These are phyloP conservation scores for Tuber borchii DNA, from an alignment of 495 filamentous ascomycete genomes.

Conservation along the genomic window DNA sequence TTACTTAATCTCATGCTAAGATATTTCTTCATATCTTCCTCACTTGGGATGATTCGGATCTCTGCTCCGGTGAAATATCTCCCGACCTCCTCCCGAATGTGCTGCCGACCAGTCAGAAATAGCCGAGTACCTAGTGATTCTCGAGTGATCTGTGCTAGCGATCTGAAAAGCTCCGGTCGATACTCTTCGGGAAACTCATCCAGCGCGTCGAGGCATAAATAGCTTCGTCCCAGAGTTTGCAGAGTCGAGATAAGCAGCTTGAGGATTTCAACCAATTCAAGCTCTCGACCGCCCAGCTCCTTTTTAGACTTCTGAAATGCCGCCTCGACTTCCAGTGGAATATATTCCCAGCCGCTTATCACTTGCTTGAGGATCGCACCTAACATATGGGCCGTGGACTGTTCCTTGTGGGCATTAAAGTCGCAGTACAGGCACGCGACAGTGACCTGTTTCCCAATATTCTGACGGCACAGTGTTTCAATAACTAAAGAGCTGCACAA, in stretches of 20 bases:
- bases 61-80: neutral
- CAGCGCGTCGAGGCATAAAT: neutral
- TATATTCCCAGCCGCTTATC: neutral
- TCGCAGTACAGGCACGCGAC: neutral
- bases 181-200: neutral
- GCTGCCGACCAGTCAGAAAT: neutral
- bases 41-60: neutral
- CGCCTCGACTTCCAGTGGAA: neutral
- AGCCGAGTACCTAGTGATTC: neutral
- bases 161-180: neutral
- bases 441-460: neutral
- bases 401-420: neutral
- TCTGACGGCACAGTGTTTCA: neutral
- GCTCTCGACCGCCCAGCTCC: neutral
- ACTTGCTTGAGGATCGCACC: neutral
- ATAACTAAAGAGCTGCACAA: neutral
- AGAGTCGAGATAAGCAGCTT: neutral
- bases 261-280: neutral
- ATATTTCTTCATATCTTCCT: neutral
- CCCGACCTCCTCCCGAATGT: neutral
- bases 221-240: neutral
- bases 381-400: neutral
- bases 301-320: neutral
- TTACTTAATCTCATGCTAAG: neutral
- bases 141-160: neutral